Evolutionary conservation across 371 early-diverging fungal genomes (phyloP), one percentile per base, ranked within the genome.

Genomic region (Mortierella sp.): DNA sequence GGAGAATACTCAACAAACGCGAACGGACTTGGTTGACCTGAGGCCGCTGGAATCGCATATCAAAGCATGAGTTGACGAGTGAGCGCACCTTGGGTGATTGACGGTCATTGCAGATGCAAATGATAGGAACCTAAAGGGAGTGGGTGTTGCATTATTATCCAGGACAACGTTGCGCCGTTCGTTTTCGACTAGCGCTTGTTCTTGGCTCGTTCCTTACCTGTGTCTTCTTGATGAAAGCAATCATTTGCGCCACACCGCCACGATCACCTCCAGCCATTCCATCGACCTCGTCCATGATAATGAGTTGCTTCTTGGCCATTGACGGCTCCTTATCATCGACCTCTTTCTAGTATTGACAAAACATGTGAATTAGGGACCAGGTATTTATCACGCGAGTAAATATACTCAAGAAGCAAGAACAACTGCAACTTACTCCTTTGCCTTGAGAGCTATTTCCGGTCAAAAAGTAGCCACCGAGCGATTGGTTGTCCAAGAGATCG

Each of bases 221-320:
- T 16, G 98, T 94, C 61, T 95, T 96, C 89, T 97, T 97, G 82
- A 99, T 97, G 46, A 99, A 80, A 64, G 91, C 87, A 67, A 97
- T 97, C 54, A 99, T 90, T 89, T 99, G 99, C 0, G 94, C 93
- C 11, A 93, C 90, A 26, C 99, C 99, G 69, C 99, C 99, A 54
- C 99, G 94, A 89, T 99, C 99, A 59, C 99, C 99, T 53, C 94
- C 95, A 6, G 98, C 95, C 99, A 99, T 99, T 46, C 99, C 99
- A 89, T 99, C 99, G 0, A 99, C 98, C 88, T 99, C 99, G 90
- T 99, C 99, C 99, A 99, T 99, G 70, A 99, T 95, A 16, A 99
- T 87, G 0, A 98, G 91, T 40, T 91, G 90, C 69, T 90, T 91
- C 71, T 91, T 91, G n/a, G 82, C 82, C 72, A 81, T 83, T 1